Evolutionary conservation across 768 basidiomycete genomes (phyloP).

Genomic region (Boletus sensibilis): DNA sequence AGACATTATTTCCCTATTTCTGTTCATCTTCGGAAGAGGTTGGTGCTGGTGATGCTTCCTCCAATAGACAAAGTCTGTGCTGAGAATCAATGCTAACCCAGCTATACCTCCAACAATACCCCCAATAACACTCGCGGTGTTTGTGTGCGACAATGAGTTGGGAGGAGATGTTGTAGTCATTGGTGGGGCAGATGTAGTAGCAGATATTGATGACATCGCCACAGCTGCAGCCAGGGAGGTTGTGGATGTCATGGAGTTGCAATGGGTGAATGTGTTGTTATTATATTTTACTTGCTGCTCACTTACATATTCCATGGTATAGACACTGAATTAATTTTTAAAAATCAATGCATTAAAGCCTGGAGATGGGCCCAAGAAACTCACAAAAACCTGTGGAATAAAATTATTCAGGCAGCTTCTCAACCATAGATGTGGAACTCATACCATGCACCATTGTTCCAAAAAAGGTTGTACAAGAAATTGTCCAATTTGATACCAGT

Average conservation of each 20-base stretch:
- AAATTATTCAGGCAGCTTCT: not conserved
- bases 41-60: not conserved
- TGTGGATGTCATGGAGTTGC: not conserved
- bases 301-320: not conserved
- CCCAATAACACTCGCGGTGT: not conserved
- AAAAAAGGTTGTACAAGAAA: not conserved
- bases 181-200: no score
- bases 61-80: not conserved
- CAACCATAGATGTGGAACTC: not conserved
- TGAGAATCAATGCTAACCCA: not conserved
- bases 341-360: not conserved
- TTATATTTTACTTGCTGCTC: not conserved
- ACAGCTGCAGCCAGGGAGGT: not conserved
- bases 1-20: no score
- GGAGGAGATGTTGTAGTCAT: not conserved
- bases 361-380: not conserved
- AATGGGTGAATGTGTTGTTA: not conserved
- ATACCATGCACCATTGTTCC: not conserved
- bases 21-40: no score
- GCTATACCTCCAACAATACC: not conserved
- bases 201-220: not conserved
- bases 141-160: not conserved
- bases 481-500: conserved; percentile 18
- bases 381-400: conserved; percentile 13
- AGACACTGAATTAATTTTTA: not conserved